Evolutionary conservation across 2,329 filamentous ascomycete species (phyloP), one percentile per base, ranked within the genome.

Genomic region (Phaeosphaeria sp.): DNA sequence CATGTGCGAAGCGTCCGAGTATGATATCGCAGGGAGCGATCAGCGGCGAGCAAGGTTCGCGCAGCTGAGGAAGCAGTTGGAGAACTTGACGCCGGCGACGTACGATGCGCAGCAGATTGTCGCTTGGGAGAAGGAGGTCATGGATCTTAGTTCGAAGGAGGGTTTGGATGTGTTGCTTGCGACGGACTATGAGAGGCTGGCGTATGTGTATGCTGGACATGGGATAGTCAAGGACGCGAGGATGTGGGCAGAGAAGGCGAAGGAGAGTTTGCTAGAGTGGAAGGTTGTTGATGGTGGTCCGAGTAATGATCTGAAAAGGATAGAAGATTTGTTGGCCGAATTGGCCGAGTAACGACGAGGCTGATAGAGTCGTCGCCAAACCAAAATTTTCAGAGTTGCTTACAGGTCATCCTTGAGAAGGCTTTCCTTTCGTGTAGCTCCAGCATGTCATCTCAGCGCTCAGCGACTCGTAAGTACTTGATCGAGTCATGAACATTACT

Each of bases 141-240:
- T 71, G 21, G 65, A 65, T 23, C 59, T 71, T 52, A 62, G 62
- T 51, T 51, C 56, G 15, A 59, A 47, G 18, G 67, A 71, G 43
- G 66, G 66, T 3, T 51, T 71, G 23, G 66, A 67, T 18, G 53
- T 59, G 22, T 30, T 71, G 52, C 46, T 69, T 9, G 65, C 66
- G 10, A 60, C 57, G 21, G 67, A 71, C 42, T 60, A 66, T 39
- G 67, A 71, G 53, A 63, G 67, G 46, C 48, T 71, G 56, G 66
- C 66, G n/a, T 71, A 71, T 52, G 66, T 69, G 21, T 65, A 71
- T 55, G 59, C 63, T 11, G 63, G 65, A 13, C 54, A 62, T 25
- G 65, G 62, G 10, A 59, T 58, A 54, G 18, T 49, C 13, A 39
- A 50, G 17, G 63, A 69, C 23, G 66, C 67, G 15, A 56, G 50